phyloP scores from a whole-genome alignment of 2,329 filamentous ascomycete species.

The Neonectria faginata region DNA sequence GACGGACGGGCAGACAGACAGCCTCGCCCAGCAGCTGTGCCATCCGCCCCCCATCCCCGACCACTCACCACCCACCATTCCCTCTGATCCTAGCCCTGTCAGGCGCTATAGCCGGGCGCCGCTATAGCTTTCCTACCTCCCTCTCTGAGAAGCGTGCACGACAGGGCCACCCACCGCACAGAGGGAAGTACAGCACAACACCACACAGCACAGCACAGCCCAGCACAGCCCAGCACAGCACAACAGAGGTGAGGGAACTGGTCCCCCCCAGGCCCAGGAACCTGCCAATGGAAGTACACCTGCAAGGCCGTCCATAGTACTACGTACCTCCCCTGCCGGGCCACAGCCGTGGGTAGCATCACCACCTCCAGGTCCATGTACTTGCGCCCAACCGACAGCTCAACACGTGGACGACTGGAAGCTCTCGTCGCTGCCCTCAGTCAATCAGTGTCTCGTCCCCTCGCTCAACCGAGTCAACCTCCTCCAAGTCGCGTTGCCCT shows the following conservation, averaged over 20 bases:
- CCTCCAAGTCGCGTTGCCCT: slow-evolving; percentile 24
- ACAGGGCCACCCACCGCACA: slow-evolving; percentile 16
- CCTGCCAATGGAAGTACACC: not conserved
- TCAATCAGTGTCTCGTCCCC: slow-evolving; percentile 5
- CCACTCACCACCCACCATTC: slow-evolving; percentile 4
- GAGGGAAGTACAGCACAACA: too few species aligned
- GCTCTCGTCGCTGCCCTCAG: slow-evolving; percentile 27
- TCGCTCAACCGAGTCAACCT: slow-evolving; percentile 17
- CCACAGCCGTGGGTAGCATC: slow-evolving; percentile 22
- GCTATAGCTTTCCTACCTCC: not conserved
- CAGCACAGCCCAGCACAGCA: not conserved
- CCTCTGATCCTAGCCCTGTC: not conserved
- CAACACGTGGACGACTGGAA: slow-evolving; percentile 46
- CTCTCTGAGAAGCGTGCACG: not conserved
- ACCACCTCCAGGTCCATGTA: slow-evolving; percentile 33
- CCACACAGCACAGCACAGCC: slow-evolving; percentile 18
- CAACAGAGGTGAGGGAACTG: not conserved
- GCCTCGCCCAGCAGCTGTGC: not conserved
- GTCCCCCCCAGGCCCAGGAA: not conserved
- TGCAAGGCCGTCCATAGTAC: not conserved
- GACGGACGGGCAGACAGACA: too few species aligned
- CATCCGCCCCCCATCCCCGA: not conserved
- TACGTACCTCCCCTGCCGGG: not conserved
- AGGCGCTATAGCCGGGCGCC: not conserved
- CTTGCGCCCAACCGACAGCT: slow-evolving; percentile 44